Percentiles rank a stretch among this genome's conserved stretches.
phyloP scores from a whole-genome alignment of 164 flowering plant species.

The Akebia trifoliata region DNA sequence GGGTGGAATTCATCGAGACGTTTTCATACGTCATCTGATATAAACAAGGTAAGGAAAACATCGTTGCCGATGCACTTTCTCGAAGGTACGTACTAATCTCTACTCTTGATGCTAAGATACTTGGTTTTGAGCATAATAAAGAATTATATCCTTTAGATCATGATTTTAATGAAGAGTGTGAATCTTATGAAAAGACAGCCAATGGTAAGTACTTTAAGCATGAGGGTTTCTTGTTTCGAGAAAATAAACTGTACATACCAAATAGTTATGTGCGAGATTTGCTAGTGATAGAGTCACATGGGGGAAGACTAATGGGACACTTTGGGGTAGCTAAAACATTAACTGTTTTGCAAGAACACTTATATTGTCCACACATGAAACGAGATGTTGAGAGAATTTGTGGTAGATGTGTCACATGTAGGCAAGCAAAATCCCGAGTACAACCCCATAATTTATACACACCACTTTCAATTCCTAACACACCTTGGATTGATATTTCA shows the following conservation, averaged over 20 bases:
- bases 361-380: conserved; percentile 5
- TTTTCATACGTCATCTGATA: not conserved
- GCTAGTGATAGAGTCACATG: not conserved
- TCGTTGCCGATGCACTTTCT: not conserved
- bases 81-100: not conserved
- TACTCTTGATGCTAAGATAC: not conserved
- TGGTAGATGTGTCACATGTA: conserved; percentile 5
- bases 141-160: not conserved
- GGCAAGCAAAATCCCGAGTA: not conserved
- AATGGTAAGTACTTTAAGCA: not conserved
- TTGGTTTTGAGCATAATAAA: not conserved
- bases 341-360: conserved; percentile 3
- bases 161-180: not conserved
- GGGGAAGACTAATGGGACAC: not conserved
- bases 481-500: not conserved
- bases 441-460: too few species aligned
- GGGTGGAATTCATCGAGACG: not conserved
- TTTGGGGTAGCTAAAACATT: not conserved
- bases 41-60: not conserved
- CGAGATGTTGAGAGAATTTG: not conserved
- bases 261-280: not conserved
- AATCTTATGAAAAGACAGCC: not conserved
- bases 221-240: not conserved
- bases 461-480: not conserved
- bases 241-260: not conserved